Evolutionary conservation across 345 rosid species (phyloP).

Genomic region (Schrenkiella parvula): DNA sequence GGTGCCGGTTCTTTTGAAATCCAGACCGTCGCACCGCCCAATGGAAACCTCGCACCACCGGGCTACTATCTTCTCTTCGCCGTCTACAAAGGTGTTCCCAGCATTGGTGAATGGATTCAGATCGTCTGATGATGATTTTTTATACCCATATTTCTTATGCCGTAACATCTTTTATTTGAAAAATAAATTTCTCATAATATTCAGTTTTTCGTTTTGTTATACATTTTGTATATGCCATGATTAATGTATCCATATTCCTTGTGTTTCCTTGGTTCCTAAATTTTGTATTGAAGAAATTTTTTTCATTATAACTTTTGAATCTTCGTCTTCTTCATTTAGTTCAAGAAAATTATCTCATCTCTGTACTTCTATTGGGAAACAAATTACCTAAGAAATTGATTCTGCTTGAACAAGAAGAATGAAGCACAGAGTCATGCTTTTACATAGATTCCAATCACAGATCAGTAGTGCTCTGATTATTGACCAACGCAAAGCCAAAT

Average conservation of each 20-base stretch:
- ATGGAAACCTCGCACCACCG: constrained; percentile 46
- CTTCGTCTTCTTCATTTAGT: neutral
- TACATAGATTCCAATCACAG: neutral
- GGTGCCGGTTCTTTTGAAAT: constrained; percentile 17
- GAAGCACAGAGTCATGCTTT: neutral
- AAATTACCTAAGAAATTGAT: no score
- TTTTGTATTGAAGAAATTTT: neutral
- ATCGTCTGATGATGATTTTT: constrained; percentile 26
- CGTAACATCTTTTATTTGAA: constrained; percentile 1
- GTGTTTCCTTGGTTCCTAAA: constrained; percentile 9
- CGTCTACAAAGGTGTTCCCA: constrained; percentile 50
- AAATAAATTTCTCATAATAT: neutral
- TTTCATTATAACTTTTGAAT: neutral
- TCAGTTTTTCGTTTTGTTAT: neutral
- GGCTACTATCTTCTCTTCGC: constrained; percentile 53
- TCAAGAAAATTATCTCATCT: neutral
- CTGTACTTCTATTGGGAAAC: no score
- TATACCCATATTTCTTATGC: constrained; percentile 1
- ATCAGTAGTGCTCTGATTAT: neutral
- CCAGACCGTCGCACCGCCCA: constrained; percentile 34
- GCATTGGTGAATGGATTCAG: constrained; percentile 49
- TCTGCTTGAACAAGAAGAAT: neutral
- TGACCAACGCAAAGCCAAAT: constrained; percentile 61
- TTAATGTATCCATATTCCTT: constrained; percentile 4
- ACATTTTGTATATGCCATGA: neutral